Percentiles rank a stretch among this genome's conserved stretches.
Evolutionary conservation across 495 filamentous ascomycete genomes (phyloP).

Genomic region (Xylaria telfairii): DNA sequence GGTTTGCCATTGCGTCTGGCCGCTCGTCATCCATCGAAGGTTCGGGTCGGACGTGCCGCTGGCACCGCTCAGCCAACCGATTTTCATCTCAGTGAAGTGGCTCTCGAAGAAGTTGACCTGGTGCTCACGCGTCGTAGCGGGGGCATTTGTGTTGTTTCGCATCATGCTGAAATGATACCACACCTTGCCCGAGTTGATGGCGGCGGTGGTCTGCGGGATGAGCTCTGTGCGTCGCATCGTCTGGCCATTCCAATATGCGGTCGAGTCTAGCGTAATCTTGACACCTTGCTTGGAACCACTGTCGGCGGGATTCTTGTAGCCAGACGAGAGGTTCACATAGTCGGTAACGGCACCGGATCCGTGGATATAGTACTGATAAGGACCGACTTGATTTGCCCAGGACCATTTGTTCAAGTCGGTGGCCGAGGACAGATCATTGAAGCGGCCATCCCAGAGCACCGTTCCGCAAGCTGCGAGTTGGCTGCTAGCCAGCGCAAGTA

Average conservation of each 20-base stretch:
- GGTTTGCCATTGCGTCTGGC: slow-evolving; percentile 24
- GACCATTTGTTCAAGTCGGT: slow-evolving; percentile 65
- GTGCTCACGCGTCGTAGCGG: slow-evolving; percentile 65
- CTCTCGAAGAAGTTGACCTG: slow-evolving; percentile 74
- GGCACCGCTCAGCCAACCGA: slow-evolving; percentile 59
- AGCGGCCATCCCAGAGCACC: slow-evolving; percentile 67
- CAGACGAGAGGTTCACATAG: slow-evolving; percentile 61
- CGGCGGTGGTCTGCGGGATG: slow-evolving; percentile 68
- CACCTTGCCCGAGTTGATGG: slow-evolving; percentile 63
- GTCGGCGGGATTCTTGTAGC: slow-evolving; percentile 69
- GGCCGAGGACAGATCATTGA: slow-evolving; percentile 60
- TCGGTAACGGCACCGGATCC: slow-evolving; percentile 58
- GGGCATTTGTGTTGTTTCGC: slow-evolving; percentile 59
- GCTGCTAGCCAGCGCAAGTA: slow-evolving; percentile 22
- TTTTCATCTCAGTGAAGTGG: slow-evolving; percentile 73
- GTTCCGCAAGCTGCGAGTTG: slow-evolving; percentile 39
- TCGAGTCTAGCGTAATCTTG: slow-evolving; percentile 67
- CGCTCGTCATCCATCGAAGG: slow-evolving; percentile 33
- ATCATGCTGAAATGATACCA: slow-evolving; percentile 72
- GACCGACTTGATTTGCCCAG: slow-evolving; percentile 68
- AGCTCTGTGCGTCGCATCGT: slow-evolving; percentile 66
- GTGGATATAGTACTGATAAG: slow-evolving; percentile 79
- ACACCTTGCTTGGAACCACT: slow-evolving; percentile 62
- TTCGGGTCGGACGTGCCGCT: slow-evolving; percentile 46
- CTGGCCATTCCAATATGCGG: slow-evolving; percentile 65